phyloP scores from a whole-genome alignment of 1,139 yeast species.

The Taphrina wiesneri region DNA sequence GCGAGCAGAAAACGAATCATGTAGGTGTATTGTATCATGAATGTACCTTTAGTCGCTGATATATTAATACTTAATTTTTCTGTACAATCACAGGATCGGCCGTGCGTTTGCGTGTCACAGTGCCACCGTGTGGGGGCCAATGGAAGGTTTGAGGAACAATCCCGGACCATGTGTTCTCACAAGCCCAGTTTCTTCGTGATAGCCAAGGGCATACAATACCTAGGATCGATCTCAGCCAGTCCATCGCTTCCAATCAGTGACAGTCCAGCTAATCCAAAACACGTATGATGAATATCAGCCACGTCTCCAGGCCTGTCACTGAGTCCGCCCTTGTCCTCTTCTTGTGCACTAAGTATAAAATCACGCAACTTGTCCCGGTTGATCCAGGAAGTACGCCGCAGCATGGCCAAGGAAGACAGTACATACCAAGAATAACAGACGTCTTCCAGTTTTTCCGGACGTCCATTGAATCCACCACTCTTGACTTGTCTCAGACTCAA shows the following conservation, averaged over 20 bases:
- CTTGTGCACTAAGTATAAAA: conserved; percentile 79
- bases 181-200: conserved; percentile 3
- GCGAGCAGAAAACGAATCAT: not conserved
- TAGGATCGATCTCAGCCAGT: conserved; percentile 70
- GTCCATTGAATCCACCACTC: conserved; percentile 89
- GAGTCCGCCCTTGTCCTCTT: conserved; percentile 76
- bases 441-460: conserved; percentile 95
- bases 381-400: conserved; percentile 71
- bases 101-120: not conserved
- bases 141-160: too few species aligned
- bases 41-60: not conserved
- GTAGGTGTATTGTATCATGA: not conserved
- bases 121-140: too few species aligned
- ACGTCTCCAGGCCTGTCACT: conserved; percentile 89
- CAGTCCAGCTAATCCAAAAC: conserved; percentile 85
- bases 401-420: conserved; percentile 69
- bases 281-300: conserved; percentile 89
- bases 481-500: conserved; percentile 87
- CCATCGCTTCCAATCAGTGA: conserved; percentile 65
- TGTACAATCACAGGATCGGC: not conserved
- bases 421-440: conserved; percentile 99
- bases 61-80: not conserved
- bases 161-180: too few species aligned
- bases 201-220: conserved; percentile 71
- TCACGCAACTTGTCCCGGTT: conserved; percentile 59